Conservation (phyloP, 306 rosid genomes). For the Corylus americana region DNA sequence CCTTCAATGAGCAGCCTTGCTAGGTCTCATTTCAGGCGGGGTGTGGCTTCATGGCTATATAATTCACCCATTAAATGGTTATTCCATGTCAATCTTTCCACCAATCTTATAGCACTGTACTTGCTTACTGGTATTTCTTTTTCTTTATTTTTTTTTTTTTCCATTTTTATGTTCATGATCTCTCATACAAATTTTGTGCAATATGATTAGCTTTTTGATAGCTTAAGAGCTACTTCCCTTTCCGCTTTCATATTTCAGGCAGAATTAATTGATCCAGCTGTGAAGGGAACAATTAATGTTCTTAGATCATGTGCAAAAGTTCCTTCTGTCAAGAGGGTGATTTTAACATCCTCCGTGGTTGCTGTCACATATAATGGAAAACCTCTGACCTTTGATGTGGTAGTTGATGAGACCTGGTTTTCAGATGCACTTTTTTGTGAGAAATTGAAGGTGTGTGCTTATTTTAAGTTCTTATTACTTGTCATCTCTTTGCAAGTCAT, state of each 20-base stretch:
- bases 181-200: too few relatives aligned
- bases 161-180: too few relatives aligned
- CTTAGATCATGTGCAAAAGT: slow-evolving; percentile 24
- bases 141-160: too few relatives aligned
- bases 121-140: too few relatives aligned
- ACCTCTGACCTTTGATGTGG: slow-evolving; percentile 21
- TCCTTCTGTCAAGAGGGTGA: slow-evolving; percentile 19
- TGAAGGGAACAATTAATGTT: slow-evolving; percentile 36
- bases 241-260: background rate
- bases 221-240: too few relatives aligned
- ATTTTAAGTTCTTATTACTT: too few relatives aligned
- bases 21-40: background rate
- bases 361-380: background rate
- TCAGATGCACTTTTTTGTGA: slow-evolving; percentile 13
- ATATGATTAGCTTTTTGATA: too few relatives aligned
- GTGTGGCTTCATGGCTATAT: background rate
- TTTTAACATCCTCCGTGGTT: slow-evolving; percentile 35
- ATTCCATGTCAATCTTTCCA: background rate
- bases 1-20: background rate
- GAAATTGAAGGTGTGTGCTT: slow-evolving; percentile 16
- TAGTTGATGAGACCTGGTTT: slow-evolving; percentile 32
- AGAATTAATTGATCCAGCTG: slow-evolving; percentile 33
- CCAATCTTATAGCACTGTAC: too few relatives aligned
- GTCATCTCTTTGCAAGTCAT: background rate
- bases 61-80: background rate